Evolutionary conservation across 306 rosid species (phyloP).

Genomic region (Prunus salicina): DNA sequence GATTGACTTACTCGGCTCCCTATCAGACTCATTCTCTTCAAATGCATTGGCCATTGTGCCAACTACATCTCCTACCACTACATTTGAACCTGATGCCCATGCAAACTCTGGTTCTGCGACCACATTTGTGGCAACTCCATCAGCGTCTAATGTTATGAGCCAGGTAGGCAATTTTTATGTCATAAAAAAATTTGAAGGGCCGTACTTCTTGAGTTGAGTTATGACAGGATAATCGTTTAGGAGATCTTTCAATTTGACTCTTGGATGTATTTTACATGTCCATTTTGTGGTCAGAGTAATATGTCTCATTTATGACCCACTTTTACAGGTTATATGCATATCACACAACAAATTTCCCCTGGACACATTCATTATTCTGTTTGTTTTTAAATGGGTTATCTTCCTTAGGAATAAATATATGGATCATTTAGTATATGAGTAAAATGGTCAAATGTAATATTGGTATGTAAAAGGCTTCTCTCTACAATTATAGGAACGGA

Average conservation of each 20-base stretch:
- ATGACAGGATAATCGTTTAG: background rate
- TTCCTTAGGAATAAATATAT: background rate
- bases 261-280: background rate
- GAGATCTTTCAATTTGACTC: background rate
- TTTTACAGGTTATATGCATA: background rate
- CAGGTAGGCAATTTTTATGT: conserved; percentile 45
- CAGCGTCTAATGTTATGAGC: conserved; percentile 44
- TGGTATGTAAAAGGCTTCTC: background rate
- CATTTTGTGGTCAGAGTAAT: background rate
- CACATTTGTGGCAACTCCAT: conserved; percentile 40
- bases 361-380: background rate
- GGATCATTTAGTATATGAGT: background rate
- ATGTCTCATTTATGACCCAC: background rate
- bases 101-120: conserved; percentile 39
- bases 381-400: background rate
- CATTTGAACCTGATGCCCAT: conserved; percentile 39
- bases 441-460: background rate
- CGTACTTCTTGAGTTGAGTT: background rate
- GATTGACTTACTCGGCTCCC: conserved; percentile 75
- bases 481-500: background rate
- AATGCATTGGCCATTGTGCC: conserved; percentile 73
- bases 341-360: background rate
- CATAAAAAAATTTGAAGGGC: background rate
- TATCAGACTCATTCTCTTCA: conserved; percentile 70
- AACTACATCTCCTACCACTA: conserved; percentile 38